Evolutionary conservation across 345 rosid genomes (phyloP).

Genomic region (Cardamine resedifolia): DNA sequence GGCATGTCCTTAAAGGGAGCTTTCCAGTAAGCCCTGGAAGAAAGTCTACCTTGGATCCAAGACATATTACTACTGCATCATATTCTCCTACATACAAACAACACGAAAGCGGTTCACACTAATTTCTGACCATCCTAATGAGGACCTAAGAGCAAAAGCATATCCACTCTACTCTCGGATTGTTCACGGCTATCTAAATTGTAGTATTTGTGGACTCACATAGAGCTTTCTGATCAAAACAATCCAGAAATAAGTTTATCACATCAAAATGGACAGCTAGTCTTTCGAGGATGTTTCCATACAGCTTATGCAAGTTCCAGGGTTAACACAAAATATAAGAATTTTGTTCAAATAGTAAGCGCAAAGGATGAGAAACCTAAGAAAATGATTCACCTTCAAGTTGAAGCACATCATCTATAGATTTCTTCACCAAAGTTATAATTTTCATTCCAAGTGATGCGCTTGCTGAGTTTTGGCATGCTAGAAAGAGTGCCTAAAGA

Average conservation of each 20-base stretch:
- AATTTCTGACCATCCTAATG: neutral
- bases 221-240: neutral
- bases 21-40: conserved; percentile 73
- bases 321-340: neutral
- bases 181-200: neutral
- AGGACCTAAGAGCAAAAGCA: conserved; percentile 2
- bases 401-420: conserved; percentile 50
- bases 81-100: conserved; percentile 52
- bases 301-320: conserved; percentile 3
- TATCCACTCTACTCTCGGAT: neutral
- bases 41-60: conserved; percentile 77
- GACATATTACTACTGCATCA: conserved; percentile 75
- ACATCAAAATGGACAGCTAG: neutral
- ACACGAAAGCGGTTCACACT: neutral
- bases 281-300: neutral
- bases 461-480: conserved; percentile 61
- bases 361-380: conserved; percentile 11
- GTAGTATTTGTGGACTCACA: neutral
- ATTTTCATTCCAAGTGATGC: conserved; percentile 49
- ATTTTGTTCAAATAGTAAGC: neutral
- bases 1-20: conserved; percentile 86
- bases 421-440: conserved; percentile 53
- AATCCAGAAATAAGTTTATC: neutral
- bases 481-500: conserved; percentile 74
- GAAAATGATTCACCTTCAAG: conserved; percentile 57